Percentiles rank a stretch among this genome's conserved stretches.
Evolutionary conservation across 352 stramenopile genomes (phyloP).

Genomic region (Pythium guiyangense): DNA sequence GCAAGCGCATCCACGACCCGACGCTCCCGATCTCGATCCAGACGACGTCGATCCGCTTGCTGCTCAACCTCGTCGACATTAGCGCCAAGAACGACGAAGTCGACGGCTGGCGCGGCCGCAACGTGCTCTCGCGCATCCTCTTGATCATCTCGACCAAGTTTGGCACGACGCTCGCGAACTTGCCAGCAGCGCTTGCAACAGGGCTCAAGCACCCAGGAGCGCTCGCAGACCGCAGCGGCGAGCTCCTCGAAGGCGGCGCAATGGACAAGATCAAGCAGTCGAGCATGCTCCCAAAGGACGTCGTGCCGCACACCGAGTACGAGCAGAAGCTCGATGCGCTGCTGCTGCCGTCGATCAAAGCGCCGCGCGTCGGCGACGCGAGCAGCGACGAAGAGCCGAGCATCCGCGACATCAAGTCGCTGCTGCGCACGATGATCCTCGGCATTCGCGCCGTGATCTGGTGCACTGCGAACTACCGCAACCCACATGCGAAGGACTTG

Average conservation of each 20-base stretch:
- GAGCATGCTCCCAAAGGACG: slow-evolving; percentile 57
- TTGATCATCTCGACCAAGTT: slow-evolving; percentile 95
- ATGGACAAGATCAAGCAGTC: slow-evolving; percentile 89
- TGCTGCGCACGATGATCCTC: slow-evolving; percentile 96
- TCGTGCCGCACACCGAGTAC: slow-evolving; percentile 44
- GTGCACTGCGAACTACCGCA: slow-evolving; percentile 94
- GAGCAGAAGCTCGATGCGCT: slow-evolving; percentile 75
- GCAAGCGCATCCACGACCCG: slow-evolving; percentile 90
- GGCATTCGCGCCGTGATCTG: slow-evolving; percentile 97
- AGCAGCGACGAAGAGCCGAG: slow-evolving; percentile 73
- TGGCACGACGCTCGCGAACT: slow-evolving; percentile 73
- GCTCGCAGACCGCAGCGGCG: slow-evolving; percentile 33
- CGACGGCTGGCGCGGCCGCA: slow-evolving; percentile 84
- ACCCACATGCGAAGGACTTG: slow-evolving; percentile 81
- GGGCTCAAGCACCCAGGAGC: slow-evolving; percentile 28
- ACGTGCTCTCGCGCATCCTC: slow-evolving; percentile 89
- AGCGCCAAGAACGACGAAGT: slow-evolving; percentile 94
- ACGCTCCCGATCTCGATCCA: slow-evolving; percentile 95
- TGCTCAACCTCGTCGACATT: slow-evolving; percentile 97
- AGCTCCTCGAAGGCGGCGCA: slow-evolving; percentile 76
- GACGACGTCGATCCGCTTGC: slow-evolving; percentile 92
- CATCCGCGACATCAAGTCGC: slow-evolving; percentile 89
- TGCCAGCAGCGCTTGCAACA: slow-evolving; percentile 63
- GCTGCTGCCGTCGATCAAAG: slow-evolving; percentile 48
- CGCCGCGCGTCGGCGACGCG: slow-evolving; percentile 42